These are phyloP conservation scores for Pisolithus sp. DNA, from an alignment of 768 basidiomycete genomes.

Conservation along the genomic window DNA sequence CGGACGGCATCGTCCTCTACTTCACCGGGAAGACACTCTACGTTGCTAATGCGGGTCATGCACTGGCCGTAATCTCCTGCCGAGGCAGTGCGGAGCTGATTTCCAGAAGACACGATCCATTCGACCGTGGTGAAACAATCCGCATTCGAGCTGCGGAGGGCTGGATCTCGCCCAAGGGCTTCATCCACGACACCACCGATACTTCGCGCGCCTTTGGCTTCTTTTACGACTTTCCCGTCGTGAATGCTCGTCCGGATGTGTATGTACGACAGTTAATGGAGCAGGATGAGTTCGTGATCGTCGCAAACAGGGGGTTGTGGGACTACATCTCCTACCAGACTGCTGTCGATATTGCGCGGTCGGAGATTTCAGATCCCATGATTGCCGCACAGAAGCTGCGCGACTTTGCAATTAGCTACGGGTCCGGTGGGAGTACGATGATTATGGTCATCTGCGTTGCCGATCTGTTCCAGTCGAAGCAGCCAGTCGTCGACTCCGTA, in stretches of 20 bases:
- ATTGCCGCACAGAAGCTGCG: conserved; percentile 94
- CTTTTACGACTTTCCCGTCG: conserved; percentile 81
- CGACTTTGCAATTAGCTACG: conserved; percentile 96
- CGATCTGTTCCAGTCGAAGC: conserved; percentile 63
- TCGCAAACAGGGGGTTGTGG: conserved; percentile 92
- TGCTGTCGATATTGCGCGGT: conserved; percentile 90
- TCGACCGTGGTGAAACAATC: conserved; percentile 74
- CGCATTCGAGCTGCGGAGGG: conserved; percentile 91
- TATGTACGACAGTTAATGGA: conserved; percentile 62
- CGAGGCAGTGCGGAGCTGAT: conserved; percentile 69
- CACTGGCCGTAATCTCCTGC: conserved; percentile 79
- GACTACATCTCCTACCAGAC: conserved; percentile 91
- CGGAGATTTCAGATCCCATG: conserved; percentile 63
- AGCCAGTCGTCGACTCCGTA: conserved; percentile 25
- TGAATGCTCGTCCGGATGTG: conserved; percentile 86
- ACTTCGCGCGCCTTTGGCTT: conserved; percentile 93
- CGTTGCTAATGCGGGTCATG: conserved; percentile 86
- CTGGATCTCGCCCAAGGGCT: conserved; percentile 86
- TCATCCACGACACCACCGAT: conserved; percentile 88
- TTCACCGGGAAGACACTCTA: conserved; percentile 73
- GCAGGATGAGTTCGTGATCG: conserved; percentile 92
- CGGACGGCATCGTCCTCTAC: conserved; percentile 84
- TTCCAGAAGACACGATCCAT: conserved; percentile 83
- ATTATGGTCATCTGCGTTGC: conserved; percentile 92
- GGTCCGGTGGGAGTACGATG: conserved; percentile 90